Percentiles rank a stretch among this genome's conserved stretches.
These are phyloP conservation scores for Liriodendron chinense DNA, from an alignment of 164 flowering plant genomes.

Conservation along the genomic window DNA sequence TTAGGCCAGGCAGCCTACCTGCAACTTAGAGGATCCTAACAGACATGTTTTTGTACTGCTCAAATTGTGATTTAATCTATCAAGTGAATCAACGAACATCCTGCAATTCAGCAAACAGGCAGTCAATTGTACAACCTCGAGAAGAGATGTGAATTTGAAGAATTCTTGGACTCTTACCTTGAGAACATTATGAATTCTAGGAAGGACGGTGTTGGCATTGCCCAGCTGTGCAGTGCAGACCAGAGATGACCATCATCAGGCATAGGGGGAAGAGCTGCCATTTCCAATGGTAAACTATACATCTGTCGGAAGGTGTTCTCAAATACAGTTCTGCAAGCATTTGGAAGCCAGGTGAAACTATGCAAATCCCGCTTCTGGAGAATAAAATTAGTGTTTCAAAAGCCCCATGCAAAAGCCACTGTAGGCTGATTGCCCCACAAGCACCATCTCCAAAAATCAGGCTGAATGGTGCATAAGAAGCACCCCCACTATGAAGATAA, in stretches of 20 bases:
- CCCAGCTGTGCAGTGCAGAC: constrained; percentile 94
- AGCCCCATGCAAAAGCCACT: not conserved
- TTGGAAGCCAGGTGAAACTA: not conserved
- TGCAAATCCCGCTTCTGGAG: not conserved
- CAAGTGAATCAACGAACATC: constrained; percentile 89
- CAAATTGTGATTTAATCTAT: constrained; percentile 50
- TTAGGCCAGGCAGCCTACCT: constrained; percentile 43
- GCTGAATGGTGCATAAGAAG: not conserved
- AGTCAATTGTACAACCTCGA: not conserved
- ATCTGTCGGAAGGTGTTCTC: constrained; percentile 73
- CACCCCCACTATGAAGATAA: not conserved
- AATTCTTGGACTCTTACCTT: constrained; percentile 38
- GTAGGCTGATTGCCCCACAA: not conserved
- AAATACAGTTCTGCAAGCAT: constrained; percentile 63
- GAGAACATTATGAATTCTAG: constrained; percentile 91
- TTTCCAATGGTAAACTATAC: constrained; percentile 68
- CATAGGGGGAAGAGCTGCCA: constrained; percentile 92
- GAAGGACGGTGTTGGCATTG: constrained; percentile 94
- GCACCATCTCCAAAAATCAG: no score
- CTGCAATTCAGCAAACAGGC: constrained; percentile 33
- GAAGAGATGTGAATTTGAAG: not conserved
- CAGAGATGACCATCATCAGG: constrained; percentile 89
- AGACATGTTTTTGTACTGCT: constrained; percentile 39
- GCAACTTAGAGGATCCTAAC: constrained; percentile 60
- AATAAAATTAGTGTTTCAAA: not conserved